phyloP scores from a whole-genome alignment of 2,329 filamentous ascomycete genomes.

The Colletotrichum theobromicola region DNA sequence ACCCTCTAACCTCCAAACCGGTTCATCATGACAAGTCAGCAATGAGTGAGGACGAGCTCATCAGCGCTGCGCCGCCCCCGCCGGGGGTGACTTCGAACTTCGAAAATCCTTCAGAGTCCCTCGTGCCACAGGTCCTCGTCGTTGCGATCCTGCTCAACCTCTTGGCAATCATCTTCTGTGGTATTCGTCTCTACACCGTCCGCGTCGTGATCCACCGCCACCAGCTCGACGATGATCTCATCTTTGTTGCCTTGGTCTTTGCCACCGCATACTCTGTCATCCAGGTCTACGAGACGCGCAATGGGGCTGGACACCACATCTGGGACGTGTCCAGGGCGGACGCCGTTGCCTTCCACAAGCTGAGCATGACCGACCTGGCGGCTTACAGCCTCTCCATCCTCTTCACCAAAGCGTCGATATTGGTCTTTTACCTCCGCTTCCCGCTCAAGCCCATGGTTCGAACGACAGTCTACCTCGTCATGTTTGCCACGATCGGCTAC shows the following conservation, averaged over 20 bases:
- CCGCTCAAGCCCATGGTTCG: background rate
- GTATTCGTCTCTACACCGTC: conserved; percentile 11
- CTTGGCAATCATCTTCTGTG: conserved; percentile 15
- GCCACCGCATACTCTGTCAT: conserved; percentile 10
- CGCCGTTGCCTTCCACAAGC: conserved; percentile 4
- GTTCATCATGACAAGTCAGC: conserved; percentile 7
- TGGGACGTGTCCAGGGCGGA: conserved; percentile 7
- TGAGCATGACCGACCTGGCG: conserved; percentile 17
- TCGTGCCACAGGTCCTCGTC: conserved; percentile 15
- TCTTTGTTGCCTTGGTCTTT: conserved; percentile 8
- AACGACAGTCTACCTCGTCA: background rate
- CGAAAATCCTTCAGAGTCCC: conserved; percentile 6
- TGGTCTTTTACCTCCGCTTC: conserved; percentile 26
- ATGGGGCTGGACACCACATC: conserved; percentile 8
- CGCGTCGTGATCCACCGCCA: conserved; percentile 10
- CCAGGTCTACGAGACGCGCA: conserved; percentile 14
- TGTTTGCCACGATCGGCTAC: conserved; percentile 12
- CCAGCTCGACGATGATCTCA: conserved; percentile 15
- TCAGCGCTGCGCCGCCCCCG: background rate
- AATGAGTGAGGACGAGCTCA: background rate
- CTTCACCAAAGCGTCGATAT: conserved; percentile 26
- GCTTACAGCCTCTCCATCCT: conserved; percentile 24
- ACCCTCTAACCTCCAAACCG: background rate
- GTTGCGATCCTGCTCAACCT: conserved; percentile 13
- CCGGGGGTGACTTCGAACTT: conserved; percentile 9